Evolutionary conservation across 129 eudicot genomes (phyloP), one percentile per base, ranked within the genome.

Genomic region (Heracleum sosnowskyi): DNA sequence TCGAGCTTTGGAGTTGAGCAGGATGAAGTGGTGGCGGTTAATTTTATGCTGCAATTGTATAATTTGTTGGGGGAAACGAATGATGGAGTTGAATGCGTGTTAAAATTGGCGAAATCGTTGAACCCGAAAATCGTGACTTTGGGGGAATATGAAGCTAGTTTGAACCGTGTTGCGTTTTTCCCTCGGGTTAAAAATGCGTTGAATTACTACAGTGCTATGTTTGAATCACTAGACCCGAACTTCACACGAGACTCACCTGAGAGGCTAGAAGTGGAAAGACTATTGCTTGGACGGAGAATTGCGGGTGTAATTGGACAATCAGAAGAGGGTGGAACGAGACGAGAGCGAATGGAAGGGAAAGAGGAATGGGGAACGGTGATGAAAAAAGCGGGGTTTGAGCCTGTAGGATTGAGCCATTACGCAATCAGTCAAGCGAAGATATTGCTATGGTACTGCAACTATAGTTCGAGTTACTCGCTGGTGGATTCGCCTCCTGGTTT

Each of bases 31-130:
- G n/a, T 95, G 55, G 86, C 94, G 0, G 96, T 91, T 29, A 95
- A 95, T 76, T 95, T 95, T 81, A 95, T 95, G 99, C 96, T 95
- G 20, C 97, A 95, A 78, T 47, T 95, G 75, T 88, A 91, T 49
- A 92, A 88, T 55, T 53, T 91, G 5, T 83, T 95, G 3, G 97
- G 87, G 39, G 96, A 90, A 26, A 70, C 75, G 31, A 51, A 80
- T 12, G 60, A 34, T 2, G 82, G 75, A 8, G 92, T 95, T 2
- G 88, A 82, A 44, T 72, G 88, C 17, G 96, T 92, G 1, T 81
- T 95, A 2, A 80, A 80, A 26, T 82, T 95, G 0, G 97, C 97
- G 37, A 95, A 87, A 81, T 88, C 97, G 0, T 73, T 95, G 82
- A 88, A 85, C 20, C 99, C 99, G 22, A 69, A 79, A 16, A 85